These are phyloP conservation scores for Populus nigra DNA, from an alignment of 345 rosid genomes.

Conservation along the genomic window DNA sequence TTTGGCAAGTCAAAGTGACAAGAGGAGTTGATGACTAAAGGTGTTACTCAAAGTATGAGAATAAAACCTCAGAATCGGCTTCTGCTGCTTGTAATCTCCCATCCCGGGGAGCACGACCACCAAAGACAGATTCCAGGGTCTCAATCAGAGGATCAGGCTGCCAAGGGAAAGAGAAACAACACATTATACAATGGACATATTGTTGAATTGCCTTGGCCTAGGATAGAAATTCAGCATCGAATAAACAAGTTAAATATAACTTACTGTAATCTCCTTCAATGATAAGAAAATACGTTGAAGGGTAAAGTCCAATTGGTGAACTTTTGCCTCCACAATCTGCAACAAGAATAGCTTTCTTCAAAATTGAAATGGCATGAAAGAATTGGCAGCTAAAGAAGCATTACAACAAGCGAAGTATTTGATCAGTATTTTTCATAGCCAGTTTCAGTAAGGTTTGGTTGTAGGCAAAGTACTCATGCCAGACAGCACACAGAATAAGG, in stretches of 20 bases:
- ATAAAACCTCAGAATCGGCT: constrained; percentile 68
- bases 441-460: background rate
- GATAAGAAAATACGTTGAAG: constrained; percentile 87
- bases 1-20: background rate
- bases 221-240: background rate
- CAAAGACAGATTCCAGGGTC: constrained; percentile 76
- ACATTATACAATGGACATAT: background rate
- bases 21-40: background rate
- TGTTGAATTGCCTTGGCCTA: background rate
- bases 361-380: constrained; percentile 3
- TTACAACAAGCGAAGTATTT: background rate
- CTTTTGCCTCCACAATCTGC: constrained; percentile 91
- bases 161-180: constrained; percentile 4
- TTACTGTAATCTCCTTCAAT: constrained; percentile 75
- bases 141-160: constrained; percentile 89
- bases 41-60: constrained; percentile 5
- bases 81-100: constrained; percentile 65
- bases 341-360: constrained; percentile 22
- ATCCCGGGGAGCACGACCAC: constrained; percentile 53
- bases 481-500: background rate
- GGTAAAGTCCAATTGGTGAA: constrained; percentile 78
- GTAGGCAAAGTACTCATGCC: constrained; percentile 3
- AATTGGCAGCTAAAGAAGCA: constrained; percentile 3
- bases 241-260: constrained; percentile 1
- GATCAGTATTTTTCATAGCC: no score